A percentile compares a stretch with the other conserved stretches of the same genome.
phyloP scores from a whole-genome alignment of 805 yeast genomes.

The Saccharomyces kudriavzevii region DNA sequence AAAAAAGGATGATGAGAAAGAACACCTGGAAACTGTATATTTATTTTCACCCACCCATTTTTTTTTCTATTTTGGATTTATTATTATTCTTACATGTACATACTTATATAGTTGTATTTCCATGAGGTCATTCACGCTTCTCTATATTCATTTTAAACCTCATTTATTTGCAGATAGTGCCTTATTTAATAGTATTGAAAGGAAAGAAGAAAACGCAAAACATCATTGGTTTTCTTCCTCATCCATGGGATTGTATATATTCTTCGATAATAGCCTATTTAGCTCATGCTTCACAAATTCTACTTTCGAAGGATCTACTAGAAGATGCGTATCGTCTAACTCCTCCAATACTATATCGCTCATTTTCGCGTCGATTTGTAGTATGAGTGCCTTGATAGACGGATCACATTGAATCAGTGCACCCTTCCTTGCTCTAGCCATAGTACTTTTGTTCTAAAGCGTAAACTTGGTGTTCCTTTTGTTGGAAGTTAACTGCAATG shows the following conservation, averaged over 20 bases:
- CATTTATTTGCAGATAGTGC: not conserved
- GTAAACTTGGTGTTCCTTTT: not conserved
- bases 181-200: not conserved
- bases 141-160: not conserved
- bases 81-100: not conserved
- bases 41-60: not conserved
- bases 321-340: constrained; percentile 81
- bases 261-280: constrained; percentile 66
- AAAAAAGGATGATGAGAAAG: not conserved
- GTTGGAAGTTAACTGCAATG: not conserved
- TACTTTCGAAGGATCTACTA: constrained; percentile 72
- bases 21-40: not conserved
- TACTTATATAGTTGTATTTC: constrained; percentile 1
- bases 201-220: not conserved
- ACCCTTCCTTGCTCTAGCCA: constrained; percentile 53
- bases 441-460: constrained; percentile 2
- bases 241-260: constrained; percentile 76
- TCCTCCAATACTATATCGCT: constrained; percentile 74
- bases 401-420: constrained; percentile 71
- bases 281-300: constrained; percentile 70
- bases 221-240: constrained; percentile 43
- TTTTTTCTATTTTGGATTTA: not conserved
- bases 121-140: not conserved
- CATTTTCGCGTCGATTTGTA: constrained; percentile 67
- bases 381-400: constrained; percentile 76